A percentile compares a stretch with the other conserved stretches of the same genome.
Evolutionary conservation across 2,329 filamentous ascomycete genomes (phyloP).

Genomic region (Dothideomycetes sp.): DNA sequence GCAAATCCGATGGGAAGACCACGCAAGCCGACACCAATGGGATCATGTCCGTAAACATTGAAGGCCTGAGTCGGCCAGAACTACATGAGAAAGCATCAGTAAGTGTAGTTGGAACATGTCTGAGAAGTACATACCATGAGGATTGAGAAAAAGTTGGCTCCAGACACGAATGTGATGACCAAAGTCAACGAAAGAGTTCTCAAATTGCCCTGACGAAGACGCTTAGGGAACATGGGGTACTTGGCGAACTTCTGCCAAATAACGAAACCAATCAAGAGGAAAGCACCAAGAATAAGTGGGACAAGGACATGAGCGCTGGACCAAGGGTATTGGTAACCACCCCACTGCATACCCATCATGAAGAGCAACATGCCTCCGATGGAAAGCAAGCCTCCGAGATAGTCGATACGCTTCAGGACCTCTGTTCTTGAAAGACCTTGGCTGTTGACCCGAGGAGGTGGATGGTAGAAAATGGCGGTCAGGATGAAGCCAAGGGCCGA

Average conservation of each 20-base stretch:
- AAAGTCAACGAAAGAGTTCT: constrained; percentile 29
- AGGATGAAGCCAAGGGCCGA: constrained; percentile 41
- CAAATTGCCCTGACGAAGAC: constrained; percentile 23
- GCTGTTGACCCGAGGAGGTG: constrained; percentile 39
- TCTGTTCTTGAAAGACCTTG: constrained; percentile 32
- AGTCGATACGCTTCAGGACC: constrained; percentile 41
- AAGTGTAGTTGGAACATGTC: not conserved
- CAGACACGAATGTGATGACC: constrained; percentile 33
- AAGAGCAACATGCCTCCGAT: constrained; percentile 43
- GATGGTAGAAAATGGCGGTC: constrained; percentile 45
- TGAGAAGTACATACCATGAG: constrained; percentile 26
- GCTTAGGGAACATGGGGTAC: constrained; percentile 28
- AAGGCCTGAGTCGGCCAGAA: constrained; percentile 58
- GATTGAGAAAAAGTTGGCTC: constrained; percentile 32
- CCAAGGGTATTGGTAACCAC: constrained; percentile 25
- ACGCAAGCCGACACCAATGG: constrained; percentile 54
- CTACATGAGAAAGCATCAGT: constrained; percentile 35
- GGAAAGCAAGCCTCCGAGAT: constrained; percentile 42
- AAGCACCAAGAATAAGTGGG: constrained; percentile 26
- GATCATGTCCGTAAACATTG: constrained; percentile 58
- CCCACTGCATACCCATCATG: constrained; percentile 34
- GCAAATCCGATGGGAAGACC: constrained; percentile 56
- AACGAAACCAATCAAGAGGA: constrained; percentile 26
- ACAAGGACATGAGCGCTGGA: constrained; percentile 25
- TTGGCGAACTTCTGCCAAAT: constrained; percentile 26